These are phyloP conservation scores for Strigomonas culicis DNA, from an alignment of 208 protist species.

Conservation along the genomic window DNA sequence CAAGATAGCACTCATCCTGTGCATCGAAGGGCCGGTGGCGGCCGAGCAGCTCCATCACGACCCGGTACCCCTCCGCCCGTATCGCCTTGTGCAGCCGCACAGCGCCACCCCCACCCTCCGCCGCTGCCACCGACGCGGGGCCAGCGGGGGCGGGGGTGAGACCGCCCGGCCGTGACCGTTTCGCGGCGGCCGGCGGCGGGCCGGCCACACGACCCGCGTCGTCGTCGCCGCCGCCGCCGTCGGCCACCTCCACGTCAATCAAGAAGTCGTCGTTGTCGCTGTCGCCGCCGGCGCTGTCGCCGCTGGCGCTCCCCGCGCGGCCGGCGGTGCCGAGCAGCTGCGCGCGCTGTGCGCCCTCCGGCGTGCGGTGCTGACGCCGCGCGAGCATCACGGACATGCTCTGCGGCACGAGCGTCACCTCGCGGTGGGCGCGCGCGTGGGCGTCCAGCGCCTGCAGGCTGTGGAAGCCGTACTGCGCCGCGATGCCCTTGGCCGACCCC, in stretches of 20 bases:
- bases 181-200: no score
- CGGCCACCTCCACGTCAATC: slow-evolving; percentile 56
- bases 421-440: slow-evolving; percentile 14
- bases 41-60: slow-evolving; percentile 58
- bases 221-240: slow-evolving; percentile 6
- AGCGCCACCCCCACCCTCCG: not conserved
- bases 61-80: slow-evolving; percentile 49
- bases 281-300: slow-evolving; percentile 8
- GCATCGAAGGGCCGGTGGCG: slow-evolving; percentile 52
- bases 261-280: slow-evolving; percentile 53
- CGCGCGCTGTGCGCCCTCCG: not conserved
- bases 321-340: slow-evolving; percentile 18
- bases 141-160: slow-evolving; percentile 3
- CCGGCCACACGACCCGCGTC: not conserved
- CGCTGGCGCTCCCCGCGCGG: slow-evolving; percentile 10
- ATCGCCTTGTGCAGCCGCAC: slow-evolving; percentile 6
- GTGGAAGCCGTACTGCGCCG: slow-evolving; percentile 56
- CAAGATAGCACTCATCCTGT: slow-evolving; percentile 59
- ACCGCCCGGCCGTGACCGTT: no score
- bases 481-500: slow-evolving; percentile 37
- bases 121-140: slow-evolving; percentile 2
- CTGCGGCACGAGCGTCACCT: slow-evolving; percentile 33
- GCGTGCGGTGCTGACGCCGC: slow-evolving; percentile 11
- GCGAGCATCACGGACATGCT: slow-evolving; percentile 44
- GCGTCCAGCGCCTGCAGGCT: slow-evolving; percentile 46